phyloP scores from a whole-genome alignment of 164 flowering plant genomes.

The Chimonanthus praecox region DNA sequence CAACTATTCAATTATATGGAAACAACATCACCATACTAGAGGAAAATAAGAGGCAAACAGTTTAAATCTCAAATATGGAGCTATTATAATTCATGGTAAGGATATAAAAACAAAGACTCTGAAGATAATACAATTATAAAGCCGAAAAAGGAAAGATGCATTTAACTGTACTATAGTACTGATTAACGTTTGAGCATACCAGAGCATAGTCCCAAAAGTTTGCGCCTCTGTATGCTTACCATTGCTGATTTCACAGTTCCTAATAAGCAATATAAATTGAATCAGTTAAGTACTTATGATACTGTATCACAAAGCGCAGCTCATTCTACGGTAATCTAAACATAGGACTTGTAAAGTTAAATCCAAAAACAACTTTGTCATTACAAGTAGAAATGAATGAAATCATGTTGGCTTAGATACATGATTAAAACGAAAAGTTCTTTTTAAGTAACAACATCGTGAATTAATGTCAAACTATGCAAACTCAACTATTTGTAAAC shows the following conservation, averaged over 20 bases:
- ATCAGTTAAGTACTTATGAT: conserved; percentile 8
- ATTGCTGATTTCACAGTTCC: conserved; percentile 27
- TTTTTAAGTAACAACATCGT: too few species aligned
- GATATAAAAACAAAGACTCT: not conserved
- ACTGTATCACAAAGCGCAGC: not conserved
- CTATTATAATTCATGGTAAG: not conserved
- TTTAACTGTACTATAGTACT: not conserved
- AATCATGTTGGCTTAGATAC: not conserved
- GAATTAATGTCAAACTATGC: too few species aligned
- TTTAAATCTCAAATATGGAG: not conserved
- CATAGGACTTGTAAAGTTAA: not conserved
- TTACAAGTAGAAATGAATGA: not conserved
- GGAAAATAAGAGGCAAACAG: too few species aligned
- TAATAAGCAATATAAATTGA: conserved; percentile 10
- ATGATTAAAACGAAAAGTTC: too few species aligned
- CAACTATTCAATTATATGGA: too few species aligned
- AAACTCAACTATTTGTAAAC: too few species aligned
- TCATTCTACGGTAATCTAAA: not conserved
- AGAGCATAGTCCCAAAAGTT: conserved; percentile 55
- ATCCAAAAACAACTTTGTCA: not conserved
- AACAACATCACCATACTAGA: too few species aligned
- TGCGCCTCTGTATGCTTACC: conserved; percentile 93
- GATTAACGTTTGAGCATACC: conserved; percentile 32
- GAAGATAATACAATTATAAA: not conserved
- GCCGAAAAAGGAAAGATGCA: not conserved